Evolutionary conservation across 768 basidiomycete genomes (phyloP).

Genomic region (Gloeostereum incarnatum): DNA sequence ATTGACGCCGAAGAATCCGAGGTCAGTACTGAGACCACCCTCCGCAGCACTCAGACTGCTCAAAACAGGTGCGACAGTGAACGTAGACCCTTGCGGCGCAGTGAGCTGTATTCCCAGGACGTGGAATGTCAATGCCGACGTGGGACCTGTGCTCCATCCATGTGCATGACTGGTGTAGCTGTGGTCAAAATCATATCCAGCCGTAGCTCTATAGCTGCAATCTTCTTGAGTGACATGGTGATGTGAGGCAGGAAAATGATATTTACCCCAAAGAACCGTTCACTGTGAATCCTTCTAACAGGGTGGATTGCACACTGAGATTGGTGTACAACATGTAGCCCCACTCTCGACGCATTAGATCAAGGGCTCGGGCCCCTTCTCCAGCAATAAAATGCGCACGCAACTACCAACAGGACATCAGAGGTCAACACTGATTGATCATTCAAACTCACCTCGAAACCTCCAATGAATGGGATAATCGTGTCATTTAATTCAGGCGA

Average conservation of each 20-base stretch:
- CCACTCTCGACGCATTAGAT: conserved; percentile 45
- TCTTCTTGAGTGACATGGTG: not conserved
- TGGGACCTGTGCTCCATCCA: conserved; percentile 52
- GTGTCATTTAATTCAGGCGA: conserved; percentile 50
- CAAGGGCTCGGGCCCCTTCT: conserved; percentile 40
- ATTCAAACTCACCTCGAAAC: conserved; percentile 36
- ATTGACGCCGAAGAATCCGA: conserved; percentile 35
- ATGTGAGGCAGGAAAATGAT: not conserved
- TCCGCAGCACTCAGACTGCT: conserved; percentile 29
- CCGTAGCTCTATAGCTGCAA: conserved; percentile 38
- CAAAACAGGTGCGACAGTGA: conserved; percentile 33
- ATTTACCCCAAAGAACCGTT: conserved; percentile 46
- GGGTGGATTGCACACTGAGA: conserved; percentile 44
- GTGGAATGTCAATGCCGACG: conserved; percentile 44
- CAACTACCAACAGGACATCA: conserved; percentile 20
- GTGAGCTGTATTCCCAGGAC: conserved; percentile 34
- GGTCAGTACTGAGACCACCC: conserved; percentile 34
- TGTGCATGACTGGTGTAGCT: conserved; percentile 53
- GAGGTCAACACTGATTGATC: not conserved
- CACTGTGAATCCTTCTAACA: conserved; percentile 49
- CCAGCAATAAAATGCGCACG: conserved; percentile 51
- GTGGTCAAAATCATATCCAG: conserved; percentile 48
- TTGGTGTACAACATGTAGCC: conserved; percentile 52
- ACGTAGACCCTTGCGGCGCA: conserved; percentile 28
- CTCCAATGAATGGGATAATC: conserved; percentile 49